Conservation (phyloP, 2,329 filamentous ascomycete genomes). For the Cladorrhinum sp. region DNA sequence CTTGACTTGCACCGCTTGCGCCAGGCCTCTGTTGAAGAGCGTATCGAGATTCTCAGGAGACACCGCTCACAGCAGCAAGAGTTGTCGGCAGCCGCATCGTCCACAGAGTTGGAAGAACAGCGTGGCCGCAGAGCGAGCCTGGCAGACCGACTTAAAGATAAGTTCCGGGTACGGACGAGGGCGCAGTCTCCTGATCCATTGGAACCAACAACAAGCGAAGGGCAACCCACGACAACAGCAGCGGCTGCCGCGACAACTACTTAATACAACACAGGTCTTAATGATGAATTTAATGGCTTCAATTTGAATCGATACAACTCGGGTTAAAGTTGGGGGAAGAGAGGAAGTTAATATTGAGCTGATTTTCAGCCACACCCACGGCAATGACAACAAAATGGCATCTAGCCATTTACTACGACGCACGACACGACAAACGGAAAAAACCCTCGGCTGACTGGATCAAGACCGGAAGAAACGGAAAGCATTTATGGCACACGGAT, state of each 20-base stretch:
- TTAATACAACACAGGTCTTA: background rate
- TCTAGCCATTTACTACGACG: background rate
- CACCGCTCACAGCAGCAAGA: slow-evolving; percentile 43
- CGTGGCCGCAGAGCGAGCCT: slow-evolving; percentile 42
- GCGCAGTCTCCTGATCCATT: slow-evolving; percentile 8
- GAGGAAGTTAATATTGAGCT: background rate
- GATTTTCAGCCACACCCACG: background rate
- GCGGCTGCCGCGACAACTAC: background rate
- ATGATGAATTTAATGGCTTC: background rate
- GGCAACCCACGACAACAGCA: background rate
- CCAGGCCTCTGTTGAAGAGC: slow-evolving; percentile 59
- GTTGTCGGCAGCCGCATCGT: slow-evolving; percentile 38
- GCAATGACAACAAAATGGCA: background rate
- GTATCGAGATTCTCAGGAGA: slow-evolving; percentile 57
- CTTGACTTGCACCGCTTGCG: slow-evolving; percentile 57
- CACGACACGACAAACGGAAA: background rate
- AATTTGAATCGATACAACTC: background rate
- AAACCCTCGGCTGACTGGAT: background rate
- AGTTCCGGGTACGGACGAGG: slow-evolving; percentile 36
- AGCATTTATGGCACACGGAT: background rate
- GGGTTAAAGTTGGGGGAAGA: background rate
- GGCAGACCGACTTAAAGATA: slow-evolving; percentile 50
- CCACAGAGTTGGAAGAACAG: slow-evolving; percentile 31
- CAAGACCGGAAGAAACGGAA: background rate
- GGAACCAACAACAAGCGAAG: background rate